Base-by-base conservation (phyloP, 2,329 filamentous ascomycete genomes). In the Fusarium verticillioides region DNA sequence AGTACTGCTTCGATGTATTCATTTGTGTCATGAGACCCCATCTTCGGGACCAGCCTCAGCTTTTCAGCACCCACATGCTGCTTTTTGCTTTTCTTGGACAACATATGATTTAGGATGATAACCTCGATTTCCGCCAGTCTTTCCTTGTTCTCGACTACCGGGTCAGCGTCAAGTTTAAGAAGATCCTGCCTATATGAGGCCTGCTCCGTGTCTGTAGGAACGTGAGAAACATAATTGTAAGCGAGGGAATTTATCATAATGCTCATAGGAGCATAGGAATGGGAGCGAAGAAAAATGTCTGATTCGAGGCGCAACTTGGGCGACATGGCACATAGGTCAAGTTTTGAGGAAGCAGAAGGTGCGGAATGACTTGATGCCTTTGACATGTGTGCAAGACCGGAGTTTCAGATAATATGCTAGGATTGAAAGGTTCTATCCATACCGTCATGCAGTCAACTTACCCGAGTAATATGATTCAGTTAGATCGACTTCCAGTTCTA, bases 1-100 rank as follows among this genome's bases (percentile, higher is more conserved):
- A 52, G 16, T 7, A 26, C n/a, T 2, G 1, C 11, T 36, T 5
- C 2, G 0, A 50, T 8, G 8, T 34, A 26, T 34, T 15, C 47
- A 7, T 19, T 10, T 2, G n/a, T 9, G 16, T 4, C 16, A 9
- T 26, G 11, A 3, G 4, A 0, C 11, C 2, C 8, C 11, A 56
- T 56, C 8, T 19, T 11, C 2, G 16, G 37, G 13, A 3, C 28
- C 11, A 43, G 0, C 1, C 19, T 19, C 11, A 56, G 16, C 28
- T 32, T 19, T 18, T 32, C 53, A 1, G 23, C 21, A 1, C 1
- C 5, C 4, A 5, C 11, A 19, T 18, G 2, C 11, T 7, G 5
- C 7, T 9, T 15, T 13, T 13, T 2, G 0, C 5, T 32, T 9
- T 15, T 56, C 5, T 18, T 10, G 21, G 16, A n/a, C 4, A 43